Conservation (phyloP, 2,329 filamentous ascomycete species). For the Xylaria sp. region DNA sequence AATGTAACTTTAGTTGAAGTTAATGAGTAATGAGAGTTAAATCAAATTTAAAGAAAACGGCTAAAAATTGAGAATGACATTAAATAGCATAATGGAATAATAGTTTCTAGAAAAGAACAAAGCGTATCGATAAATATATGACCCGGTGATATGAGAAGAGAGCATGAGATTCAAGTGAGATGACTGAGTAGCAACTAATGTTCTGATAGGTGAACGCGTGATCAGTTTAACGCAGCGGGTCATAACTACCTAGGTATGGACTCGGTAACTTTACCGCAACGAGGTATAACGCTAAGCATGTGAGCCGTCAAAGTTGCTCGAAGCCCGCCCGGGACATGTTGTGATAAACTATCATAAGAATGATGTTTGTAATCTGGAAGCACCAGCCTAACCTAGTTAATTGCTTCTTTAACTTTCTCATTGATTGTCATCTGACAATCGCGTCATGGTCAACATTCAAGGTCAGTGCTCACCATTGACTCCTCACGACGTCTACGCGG, state of each 20-base stretch:
- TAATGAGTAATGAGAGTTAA: background rate
- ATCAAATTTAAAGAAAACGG: background rate
- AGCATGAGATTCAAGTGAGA: background rate
- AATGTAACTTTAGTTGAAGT: no score
- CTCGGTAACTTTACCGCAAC: background rate
- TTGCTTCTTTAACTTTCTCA: background rate
- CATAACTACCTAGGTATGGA: slow-evolving; percentile 2
- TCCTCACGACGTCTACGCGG: slow-evolving; percentile 14
- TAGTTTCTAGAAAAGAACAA: background rate
- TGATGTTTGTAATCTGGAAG: background rate
- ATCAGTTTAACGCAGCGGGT: background rate
- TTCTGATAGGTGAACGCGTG: background rate
- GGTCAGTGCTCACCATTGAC: background rate
- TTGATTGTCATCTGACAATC: slow-evolving; percentile 22
- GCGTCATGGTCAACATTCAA: slow-evolving; percentile 11
- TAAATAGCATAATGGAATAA: background rate
- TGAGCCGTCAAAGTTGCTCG: slow-evolving; percentile 7
- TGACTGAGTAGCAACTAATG: background rate
- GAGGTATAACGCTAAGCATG: background rate
- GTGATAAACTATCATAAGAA: background rate
- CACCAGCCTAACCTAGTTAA: slow-evolving; percentile 1
- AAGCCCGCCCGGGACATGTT: background rate
- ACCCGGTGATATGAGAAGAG: background rate
- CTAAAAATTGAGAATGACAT: background rate
- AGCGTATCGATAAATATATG: background rate